These are phyloP conservation scores for Epichloe baconii DNA, from an alignment of 2,329 filamentous ascomycete genomes.

Conservation along the genomic window DNA sequence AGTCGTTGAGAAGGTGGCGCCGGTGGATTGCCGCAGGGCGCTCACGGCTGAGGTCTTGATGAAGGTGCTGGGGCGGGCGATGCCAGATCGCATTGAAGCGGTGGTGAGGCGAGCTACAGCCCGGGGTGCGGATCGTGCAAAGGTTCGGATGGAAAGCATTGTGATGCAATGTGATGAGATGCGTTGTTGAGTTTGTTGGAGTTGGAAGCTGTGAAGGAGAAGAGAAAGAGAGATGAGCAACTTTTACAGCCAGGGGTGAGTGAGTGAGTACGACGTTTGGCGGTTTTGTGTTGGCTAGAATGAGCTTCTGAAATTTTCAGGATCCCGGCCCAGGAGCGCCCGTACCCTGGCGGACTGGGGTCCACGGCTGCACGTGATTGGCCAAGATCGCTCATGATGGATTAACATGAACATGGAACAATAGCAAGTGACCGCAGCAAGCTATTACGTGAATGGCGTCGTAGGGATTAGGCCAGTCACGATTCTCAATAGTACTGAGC, in stretches of 20 bases:
- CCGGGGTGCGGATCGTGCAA: conserved; percentile 56
- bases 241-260: background rate
- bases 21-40: conserved; percentile 19
- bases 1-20: conserved; percentile 35
- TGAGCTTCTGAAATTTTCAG: background rate
- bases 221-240: background rate
- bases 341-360: background rate
- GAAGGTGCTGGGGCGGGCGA: conserved; percentile 34
- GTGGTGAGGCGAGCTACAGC: conserved; percentile 44
- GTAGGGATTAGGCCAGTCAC: background rate
- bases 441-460: background rate
- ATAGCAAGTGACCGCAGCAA: background rate
- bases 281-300: background rate
- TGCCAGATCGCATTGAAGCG: conserved; percentile 33
- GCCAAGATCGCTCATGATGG: background rate
- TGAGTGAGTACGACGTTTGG: background rate
- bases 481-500: background rate
- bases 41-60: conserved; percentile 29
- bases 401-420: background rate
- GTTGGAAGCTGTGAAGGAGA: conserved; percentile 7
- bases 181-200: background rate
- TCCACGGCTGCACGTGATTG: background rate
- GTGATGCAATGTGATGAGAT: conserved; percentile 15
- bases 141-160: conserved; percentile 58
- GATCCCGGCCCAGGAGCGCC: background rate